Evolutionary conservation across 73 alveolate genomes (phyloP).

Genomic region (Tetrahymena thermophila): DNA sequence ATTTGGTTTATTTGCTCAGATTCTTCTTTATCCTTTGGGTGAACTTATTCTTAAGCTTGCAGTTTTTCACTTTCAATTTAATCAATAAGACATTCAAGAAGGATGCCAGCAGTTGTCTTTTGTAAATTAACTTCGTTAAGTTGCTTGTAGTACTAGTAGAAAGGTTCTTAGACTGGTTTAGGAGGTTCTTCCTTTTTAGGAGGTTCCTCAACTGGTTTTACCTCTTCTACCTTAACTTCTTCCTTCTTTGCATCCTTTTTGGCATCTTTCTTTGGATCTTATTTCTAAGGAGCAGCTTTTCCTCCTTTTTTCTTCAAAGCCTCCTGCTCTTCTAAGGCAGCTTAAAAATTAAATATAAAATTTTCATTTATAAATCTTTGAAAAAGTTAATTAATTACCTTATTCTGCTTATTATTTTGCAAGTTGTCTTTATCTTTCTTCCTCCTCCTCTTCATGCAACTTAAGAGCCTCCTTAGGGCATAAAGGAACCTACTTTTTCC

Average conservation of each 20-base stretch:
- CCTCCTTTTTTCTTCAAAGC: slow-evolving; percentile 43
- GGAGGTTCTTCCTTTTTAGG: slow-evolving; percentile 5
- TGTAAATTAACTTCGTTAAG: background rate
- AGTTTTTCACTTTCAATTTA: slow-evolving; percentile 9
- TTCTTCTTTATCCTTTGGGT: slow-evolving; percentile 40
- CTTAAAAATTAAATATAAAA: background rate
- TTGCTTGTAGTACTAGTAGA: slow-evolving; percentile 18
- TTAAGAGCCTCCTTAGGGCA: slow-evolving; percentile 28
- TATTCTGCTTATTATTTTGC: slow-evolving; percentile 22
- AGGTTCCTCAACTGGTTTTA: slow-evolving; percentile 7
- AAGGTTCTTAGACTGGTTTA: slow-evolving; percentile 25
- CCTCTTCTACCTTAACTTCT: slow-evolving; percentile 39
- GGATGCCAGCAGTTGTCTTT: slow-evolving; percentile 9
- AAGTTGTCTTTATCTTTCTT: slow-evolving; percentile 8
- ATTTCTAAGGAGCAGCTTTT: background rate
- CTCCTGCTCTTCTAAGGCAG: background rate
- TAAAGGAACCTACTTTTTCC: slow-evolving; percentile 22
- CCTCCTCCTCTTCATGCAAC: slow-evolving; percentile 22
- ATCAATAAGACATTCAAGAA: slow-evolving; percentile 31
- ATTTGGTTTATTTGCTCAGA: slow-evolving; percentile 26
- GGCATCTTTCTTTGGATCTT: background rate
- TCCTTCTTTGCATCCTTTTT: slow-evolving; percentile 39
- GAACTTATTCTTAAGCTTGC: slow-evolving; percentile 8
- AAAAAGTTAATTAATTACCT: background rate
- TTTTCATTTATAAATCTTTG: background rate